phyloP scores from a whole-genome alignment of 1,284 basidiomycete species.

The Microbotryum scabiosae region DNA sequence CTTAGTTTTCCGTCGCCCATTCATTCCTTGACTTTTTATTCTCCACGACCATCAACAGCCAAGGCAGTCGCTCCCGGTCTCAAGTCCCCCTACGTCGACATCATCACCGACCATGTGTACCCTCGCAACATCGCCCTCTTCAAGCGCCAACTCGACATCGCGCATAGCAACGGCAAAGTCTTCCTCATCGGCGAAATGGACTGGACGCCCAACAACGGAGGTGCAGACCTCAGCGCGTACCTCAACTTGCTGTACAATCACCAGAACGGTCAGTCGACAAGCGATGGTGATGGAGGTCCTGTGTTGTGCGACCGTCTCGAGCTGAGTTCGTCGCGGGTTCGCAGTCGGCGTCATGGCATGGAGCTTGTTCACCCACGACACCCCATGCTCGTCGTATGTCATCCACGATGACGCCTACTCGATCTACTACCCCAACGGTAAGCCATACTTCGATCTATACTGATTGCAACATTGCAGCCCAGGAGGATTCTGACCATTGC shows the following conservation, averaged over 20 bases:
- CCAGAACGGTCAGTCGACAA: conserved; percentile 8
- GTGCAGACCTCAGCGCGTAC: neutral
- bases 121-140: neutral
- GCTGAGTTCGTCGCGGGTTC: too few species aligned
- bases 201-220: neutral
- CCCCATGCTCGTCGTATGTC: conserved; percentile 16
- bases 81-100: neutral
- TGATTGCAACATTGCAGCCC: too few species aligned
- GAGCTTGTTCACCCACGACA: conserved; percentile 31
- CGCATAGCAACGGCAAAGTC: neutral
- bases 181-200: neutral
- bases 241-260: conserved; percentile 3
- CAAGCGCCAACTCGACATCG: neutral
- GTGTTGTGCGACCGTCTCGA: too few species aligned
- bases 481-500: too few species aligned
- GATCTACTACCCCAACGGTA: conserved; percentile 9
- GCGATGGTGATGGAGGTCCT: neutral
- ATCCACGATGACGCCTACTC: conserved; percentile 10
- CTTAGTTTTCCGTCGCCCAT: too few species aligned
- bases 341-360: conserved; percentile 10
- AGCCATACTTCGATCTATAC: neutral
- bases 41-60: neutral
- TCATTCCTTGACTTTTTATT: too few species aligned
- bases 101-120: neutral
- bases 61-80: neutral